phyloP scores from a whole-genome alignment of 352 stramenopile genomes.

The Globisporangium recalcitrans region DNA sequence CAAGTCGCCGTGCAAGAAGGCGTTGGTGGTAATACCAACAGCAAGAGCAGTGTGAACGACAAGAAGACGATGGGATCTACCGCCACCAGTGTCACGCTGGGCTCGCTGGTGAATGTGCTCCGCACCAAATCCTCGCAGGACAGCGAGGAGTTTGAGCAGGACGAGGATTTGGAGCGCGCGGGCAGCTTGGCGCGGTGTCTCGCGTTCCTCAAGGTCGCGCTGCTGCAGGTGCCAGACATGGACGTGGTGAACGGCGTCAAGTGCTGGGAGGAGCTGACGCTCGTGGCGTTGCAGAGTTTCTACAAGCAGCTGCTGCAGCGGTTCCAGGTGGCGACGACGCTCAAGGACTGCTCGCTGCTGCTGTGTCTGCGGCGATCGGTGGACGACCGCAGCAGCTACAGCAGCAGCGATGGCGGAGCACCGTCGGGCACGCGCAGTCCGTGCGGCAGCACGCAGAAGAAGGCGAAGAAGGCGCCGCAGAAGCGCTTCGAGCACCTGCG shows the following conservation, averaged over 20 bases:
- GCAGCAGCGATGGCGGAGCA: not conserved
- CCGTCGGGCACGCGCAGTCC: slow-evolving; percentile 6
- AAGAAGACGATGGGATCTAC: not conserved
- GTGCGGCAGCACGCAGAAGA: slow-evolving; percentile 11
- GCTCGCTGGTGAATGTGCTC: slow-evolving; percentile 27
- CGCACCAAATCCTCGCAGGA: slow-evolving; percentile 12
- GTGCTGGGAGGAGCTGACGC: slow-evolving; percentile 34
- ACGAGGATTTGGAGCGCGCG: slow-evolving; percentile 35
- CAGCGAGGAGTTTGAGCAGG: slow-evolving; percentile 15
- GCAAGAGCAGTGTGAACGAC: not conserved
- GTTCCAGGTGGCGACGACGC: slow-evolving; percentile 78
- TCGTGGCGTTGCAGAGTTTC: slow-evolving; percentile 41
- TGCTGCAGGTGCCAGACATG: slow-evolving; percentile 36
- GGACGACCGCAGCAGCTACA: slow-evolving; percentile 16
- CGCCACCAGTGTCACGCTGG: slow-evolving; percentile 16
- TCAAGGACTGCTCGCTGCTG: slow-evolving; percentile 83
- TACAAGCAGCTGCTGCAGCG: slow-evolving; percentile 61
- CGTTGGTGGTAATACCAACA: not conserved
- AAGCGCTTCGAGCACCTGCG: slow-evolving; percentile 55
- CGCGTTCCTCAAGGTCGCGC: slow-evolving; percentile 44
- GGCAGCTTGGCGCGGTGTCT: slow-evolving; percentile 42
- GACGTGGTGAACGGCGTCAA: slow-evolving; percentile 21
- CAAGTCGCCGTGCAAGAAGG: slow-evolving; percentile 13
- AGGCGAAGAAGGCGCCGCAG: not conserved
- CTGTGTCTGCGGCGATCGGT: slow-evolving; percentile 56